Evolutionary conservation across 2,329 filamentous ascomycete genomes (phyloP).

Genomic region (Cladosporium colombiae): DNA sequence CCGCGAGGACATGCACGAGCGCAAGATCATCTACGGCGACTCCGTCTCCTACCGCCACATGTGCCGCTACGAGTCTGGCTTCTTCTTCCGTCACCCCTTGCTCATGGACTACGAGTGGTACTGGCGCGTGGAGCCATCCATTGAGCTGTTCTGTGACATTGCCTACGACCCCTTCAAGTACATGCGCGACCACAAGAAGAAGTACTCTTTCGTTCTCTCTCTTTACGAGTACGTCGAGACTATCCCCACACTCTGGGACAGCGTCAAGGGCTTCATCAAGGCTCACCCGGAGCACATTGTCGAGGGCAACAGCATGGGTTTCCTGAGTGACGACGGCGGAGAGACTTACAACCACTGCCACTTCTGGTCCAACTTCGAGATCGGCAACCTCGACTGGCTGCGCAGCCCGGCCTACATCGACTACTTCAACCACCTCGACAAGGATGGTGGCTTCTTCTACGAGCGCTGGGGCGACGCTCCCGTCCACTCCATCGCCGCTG

Average conservation of each 20-base stretch:
- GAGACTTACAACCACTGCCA: constrained; percentile 96
- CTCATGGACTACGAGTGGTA: constrained; percentile 99
- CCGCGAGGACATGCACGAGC: constrained; percentile 88
- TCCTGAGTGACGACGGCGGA: constrained; percentile 87
- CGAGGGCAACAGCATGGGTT: constrained; percentile 82
- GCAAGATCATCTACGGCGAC: constrained; percentile 98
- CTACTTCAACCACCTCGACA: constrained; percentile 85
- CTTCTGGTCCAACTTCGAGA: constrained; percentile 99
- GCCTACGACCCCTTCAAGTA: constrained; percentile 94
- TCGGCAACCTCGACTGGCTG: constrained; percentile 91
- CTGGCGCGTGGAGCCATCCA: constrained; percentile 97
- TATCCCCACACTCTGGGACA: constrained; percentile 94
- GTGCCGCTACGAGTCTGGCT: constrained; percentile 98
- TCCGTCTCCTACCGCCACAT: constrained; percentile 97
- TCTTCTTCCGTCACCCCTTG: constrained; percentile 94
- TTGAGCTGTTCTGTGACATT: constrained; percentile 95
- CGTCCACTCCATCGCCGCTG: constrained; percentile 94
- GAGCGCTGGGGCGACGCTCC: constrained; percentile 98
- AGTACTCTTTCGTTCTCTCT: constrained; percentile 95
- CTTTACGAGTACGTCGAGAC: constrained; percentile 96
- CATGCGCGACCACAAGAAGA: constrained; percentile 96
- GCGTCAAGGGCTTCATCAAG: constrained; percentile 89
- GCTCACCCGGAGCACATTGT: constrained; percentile 85
- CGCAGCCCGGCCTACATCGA: constrained; percentile 85
- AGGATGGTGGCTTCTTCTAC: constrained; percentile 96